phyloP scores from a whole-genome alignment of 768 basidiomycete species.

The Sporobolomyces roseus region DNA sequence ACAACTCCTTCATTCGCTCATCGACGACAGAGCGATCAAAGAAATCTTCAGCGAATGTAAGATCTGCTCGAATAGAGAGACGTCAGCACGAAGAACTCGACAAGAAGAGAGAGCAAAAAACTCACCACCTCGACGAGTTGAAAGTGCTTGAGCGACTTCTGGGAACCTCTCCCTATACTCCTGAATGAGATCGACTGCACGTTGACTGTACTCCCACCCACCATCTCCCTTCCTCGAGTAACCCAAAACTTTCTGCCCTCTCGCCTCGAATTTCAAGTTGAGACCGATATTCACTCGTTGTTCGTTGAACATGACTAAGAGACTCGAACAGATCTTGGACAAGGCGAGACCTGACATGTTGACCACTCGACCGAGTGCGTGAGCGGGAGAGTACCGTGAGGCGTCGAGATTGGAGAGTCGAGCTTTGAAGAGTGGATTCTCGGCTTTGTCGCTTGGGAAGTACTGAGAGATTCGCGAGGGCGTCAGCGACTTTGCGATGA shows the following conservation, averaged over 20 bases:
- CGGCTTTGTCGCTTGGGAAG: slow-evolving; percentile 75
- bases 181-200: slow-evolving; percentile 69
- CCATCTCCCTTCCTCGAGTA: slow-evolving; percentile 80
- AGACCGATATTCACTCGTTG: slow-evolving; percentile 86
- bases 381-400: slow-evolving; percentile 70
- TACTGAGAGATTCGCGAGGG: slow-evolving; percentile 56
- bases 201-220: slow-evolving; percentile 90
- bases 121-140: slow-evolving; percentile 30
- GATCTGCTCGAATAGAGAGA: slow-evolving; percentile 54
- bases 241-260: slow-evolving; percentile 84
- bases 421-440: slow-evolving; percentile 71
- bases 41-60: slow-evolving; percentile 62
- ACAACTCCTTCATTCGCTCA: slow-evolving; percentile 69
- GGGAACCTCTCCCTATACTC: slow-evolving; percentile 78
- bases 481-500: neutral
- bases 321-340: slow-evolving; percentile 85
- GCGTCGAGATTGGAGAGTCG: slow-evolving; percentile 58
- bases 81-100: neutral
- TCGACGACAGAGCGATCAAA: slow-evolving; percentile 57
- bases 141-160: slow-evolving; percentile 70
- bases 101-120: neutral
- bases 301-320: slow-evolving; percentile 72
- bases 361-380: slow-evolving; percentile 68
- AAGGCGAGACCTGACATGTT: slow-evolving; percentile 72
- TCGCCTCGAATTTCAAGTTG: slow-evolving; percentile 92